phyloP scores from a whole-genome alignment of 345 rosid species.

The Gossypium australe region DNA sequence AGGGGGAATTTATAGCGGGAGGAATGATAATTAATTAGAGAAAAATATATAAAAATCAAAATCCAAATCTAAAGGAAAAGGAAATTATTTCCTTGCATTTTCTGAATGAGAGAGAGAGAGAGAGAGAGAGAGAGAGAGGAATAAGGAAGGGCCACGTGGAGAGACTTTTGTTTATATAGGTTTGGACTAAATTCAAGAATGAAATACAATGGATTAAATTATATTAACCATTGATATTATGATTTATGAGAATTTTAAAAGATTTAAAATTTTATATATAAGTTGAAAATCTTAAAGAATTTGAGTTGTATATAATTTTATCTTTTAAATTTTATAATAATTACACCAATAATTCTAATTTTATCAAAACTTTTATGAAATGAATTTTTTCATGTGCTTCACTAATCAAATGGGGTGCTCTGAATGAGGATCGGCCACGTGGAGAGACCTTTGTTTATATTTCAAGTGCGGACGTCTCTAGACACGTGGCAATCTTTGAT shows the following conservation, averaged over 20 bases:
- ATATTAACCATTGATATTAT: too few relatives aligned
- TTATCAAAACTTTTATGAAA: too few relatives aligned
- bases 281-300: too few relatives aligned
- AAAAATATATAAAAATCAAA: background rate
- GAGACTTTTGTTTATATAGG: background rate
- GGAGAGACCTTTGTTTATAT: background rate
- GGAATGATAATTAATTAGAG: background rate
- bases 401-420: too few relatives aligned
- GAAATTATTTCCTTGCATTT: background rate
- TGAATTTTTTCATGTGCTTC: too few relatives aligned
- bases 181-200: too few relatives aligned
- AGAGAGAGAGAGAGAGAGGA: background rate
- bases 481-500: background rate
- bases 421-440: constrained; percentile 3
- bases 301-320: too few relatives aligned
- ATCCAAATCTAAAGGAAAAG: background rate
- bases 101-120: background rate
- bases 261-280: too few relatives aligned
- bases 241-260: too few relatives aligned
- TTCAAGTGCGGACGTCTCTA: background rate
- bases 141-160: constrained; percentile 8
- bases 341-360: too few relatives aligned
- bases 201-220: too few relatives aligned
- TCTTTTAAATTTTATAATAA: too few relatives aligned
- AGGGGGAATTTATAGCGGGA: constrained; percentile 18